Base-by-base conservation (phyloP, 2,329 filamentous ascomycete species). In the Aspergillus chevalieri region DNA sequence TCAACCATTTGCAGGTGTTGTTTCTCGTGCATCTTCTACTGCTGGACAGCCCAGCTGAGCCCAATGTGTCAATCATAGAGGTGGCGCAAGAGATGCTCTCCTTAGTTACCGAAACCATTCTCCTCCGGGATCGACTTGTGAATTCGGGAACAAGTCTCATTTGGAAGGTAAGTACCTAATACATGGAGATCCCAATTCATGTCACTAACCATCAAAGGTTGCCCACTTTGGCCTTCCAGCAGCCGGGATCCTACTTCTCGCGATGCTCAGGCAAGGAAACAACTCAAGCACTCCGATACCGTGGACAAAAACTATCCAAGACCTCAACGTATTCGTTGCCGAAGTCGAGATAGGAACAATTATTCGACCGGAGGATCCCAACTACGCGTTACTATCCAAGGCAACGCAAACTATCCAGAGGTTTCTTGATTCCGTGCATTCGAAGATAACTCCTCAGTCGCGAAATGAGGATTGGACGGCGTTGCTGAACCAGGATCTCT, bases 141-240 rank as follows among this genome's bases (percentile, higher is more conserved):
- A 64, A 63, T 43, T 63, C 62, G 1, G 59, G 62, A 2, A 63
- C 60, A 1, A 52, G 59, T 24, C 52, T 65, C 6, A 52, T 62
- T 12, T 64, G 60, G 61, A 64, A 64, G 49, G 61, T 63, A 51
- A 47, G 30, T 8, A 43, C 4, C 7, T 5, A 12, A 7, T 30
- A 4, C 10, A 12, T 10, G 10, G 10, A 12, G 26, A 30, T 30
- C 3, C 9, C 9, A 30, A 4, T 30, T 30, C 7, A 10, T 12
- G 12, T 30, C 10, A 12, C 26, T 30, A 12, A 30, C 9, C 10
- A 30, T 9, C 26, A 34, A 14, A 64, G 60, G 56, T 65, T 5
- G 58, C 57, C 10, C 56, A 64, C 28, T 64, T 65, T 33, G 61
- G 61, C 10, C 63, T 64, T 6, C 63, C 63, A 4, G 62, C 61